Evolutionary conservation across 441 rosid species (phyloP).

Genomic region (Melianthus villosus): DNA sequence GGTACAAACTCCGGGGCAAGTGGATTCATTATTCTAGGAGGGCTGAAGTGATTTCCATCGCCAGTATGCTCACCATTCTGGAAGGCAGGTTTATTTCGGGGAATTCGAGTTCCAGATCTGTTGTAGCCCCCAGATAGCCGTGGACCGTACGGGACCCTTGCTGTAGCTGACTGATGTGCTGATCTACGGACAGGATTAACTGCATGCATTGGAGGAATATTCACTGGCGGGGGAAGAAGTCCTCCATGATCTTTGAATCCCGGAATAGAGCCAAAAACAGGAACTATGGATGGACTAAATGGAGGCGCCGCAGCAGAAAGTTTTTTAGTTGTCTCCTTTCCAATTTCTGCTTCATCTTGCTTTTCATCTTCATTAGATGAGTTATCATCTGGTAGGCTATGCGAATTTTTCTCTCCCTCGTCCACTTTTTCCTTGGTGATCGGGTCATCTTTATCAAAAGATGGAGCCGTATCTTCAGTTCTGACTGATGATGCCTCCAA

Average conservation of each 20-base stretch:
- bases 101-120: conserved; percentile 48
- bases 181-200: conserved; percentile 65
- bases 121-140: conserved; percentile 68
- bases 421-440: conserved; percentile 15
- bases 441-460: conserved; percentile 19
- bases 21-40: conserved; percentile 60
- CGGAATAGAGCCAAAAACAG: conserved; percentile 43
- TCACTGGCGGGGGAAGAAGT: conserved; percentile 55
- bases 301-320: conserved; percentile 74
- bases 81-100: conserved; percentile 37
- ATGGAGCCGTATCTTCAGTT: conserved; percentile 11
- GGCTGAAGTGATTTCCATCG: conserved; percentile 35
- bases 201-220: conserved; percentile 53
- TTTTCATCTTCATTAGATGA: conserved; percentile 27
- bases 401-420: conserved; percentile 18
- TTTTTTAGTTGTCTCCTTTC: conserved; percentile 49
- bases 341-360: conserved; percentile 32
- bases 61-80: conserved; percentile 32
- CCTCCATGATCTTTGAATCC: conserved; percentile 56
- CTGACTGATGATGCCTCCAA: conserved; percentile 11
- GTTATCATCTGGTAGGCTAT: conserved; percentile 21
- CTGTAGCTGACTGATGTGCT: conserved; percentile 62
- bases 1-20: conserved; percentile 69
- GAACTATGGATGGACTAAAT: conserved; percentile 46
- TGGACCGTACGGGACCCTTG: conserved; percentile 70